Evolutionary conservation across 1,284 basidiomycete species (phyloP).

Genomic region (Malassezia sympodialis): DNA sequence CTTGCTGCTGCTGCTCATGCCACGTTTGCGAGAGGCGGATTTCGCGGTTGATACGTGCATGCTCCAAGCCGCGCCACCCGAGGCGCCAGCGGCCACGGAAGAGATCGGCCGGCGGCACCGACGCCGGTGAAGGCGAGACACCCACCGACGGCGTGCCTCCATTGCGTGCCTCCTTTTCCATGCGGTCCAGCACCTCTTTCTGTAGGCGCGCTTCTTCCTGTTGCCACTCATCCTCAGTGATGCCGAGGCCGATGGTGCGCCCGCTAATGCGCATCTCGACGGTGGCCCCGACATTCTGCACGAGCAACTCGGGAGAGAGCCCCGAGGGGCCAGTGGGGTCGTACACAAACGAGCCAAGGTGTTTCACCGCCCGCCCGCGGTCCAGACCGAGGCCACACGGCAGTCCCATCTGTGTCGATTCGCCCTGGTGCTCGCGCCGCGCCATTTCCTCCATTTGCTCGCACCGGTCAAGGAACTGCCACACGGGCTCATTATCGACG

Average conservation of each 20-base stretch:
- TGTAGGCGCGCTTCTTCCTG: not conserved
- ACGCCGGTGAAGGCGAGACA: slow-evolving; percentile 18
- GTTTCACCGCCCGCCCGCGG: slow-evolving; percentile 35
- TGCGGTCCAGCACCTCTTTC: slow-evolving; percentile 6
- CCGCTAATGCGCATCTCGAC: slow-evolving; percentile 44
- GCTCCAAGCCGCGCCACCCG: slow-evolving; percentile 42
- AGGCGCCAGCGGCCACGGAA: slow-evolving; percentile 29
- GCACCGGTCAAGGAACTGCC: slow-evolving; percentile 41
- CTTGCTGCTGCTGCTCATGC: slow-evolving; percentile 3
- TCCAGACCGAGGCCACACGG: slow-evolving; percentile 26
- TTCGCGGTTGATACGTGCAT: slow-evolving; percentile 32
- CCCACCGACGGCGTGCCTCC: slow-evolving; percentile 6
- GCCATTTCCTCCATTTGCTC: slow-evolving; percentile 29
- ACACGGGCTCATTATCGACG: slow-evolving; percentile 43
- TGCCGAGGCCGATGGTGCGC: slow-evolving; percentile 12
- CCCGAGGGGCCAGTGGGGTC: slow-evolving; percentile 32
- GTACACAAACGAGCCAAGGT: slow-evolving; percentile 42
- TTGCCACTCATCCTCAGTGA: slow-evolving; percentile 13
- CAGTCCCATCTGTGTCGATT: not conserved
- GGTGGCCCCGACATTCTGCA: slow-evolving; percentile 40
- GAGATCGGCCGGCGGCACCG: not conserved
- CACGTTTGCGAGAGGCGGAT: slow-evolving; percentile 23
- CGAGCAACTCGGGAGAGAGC: slow-evolving; percentile 39
- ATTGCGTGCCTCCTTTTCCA: slow-evolving; percentile 1
- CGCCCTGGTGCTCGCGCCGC: slow-evolving; percentile 16